These are phyloP conservation scores for Penicillium sp. DNA, from an alignment of 2,329 filamentous ascomycete genomes.

Conservation along the genomic window DNA sequence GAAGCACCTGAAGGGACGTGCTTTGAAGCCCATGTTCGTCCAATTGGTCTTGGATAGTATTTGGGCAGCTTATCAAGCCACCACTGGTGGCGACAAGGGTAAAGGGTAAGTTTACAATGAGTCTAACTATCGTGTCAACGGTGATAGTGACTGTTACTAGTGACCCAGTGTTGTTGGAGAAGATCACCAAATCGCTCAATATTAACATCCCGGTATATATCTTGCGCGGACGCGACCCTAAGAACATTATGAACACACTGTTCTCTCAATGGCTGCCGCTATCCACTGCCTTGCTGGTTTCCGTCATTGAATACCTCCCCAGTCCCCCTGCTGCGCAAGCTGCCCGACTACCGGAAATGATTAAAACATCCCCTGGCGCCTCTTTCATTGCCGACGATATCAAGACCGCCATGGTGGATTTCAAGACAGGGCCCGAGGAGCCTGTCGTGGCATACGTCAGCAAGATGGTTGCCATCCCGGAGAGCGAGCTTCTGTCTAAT, in stretches of 20 bases:
- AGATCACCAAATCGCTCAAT: conserved; percentile 88
- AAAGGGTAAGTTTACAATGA: conserved; percentile 63
- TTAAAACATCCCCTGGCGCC: conserved; percentile 75
- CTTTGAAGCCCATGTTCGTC: conserved; percentile 95
- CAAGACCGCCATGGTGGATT: conserved; percentile 77
- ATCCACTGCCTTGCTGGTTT: conserved; percentile 88
- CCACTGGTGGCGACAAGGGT: conserved; percentile 74
- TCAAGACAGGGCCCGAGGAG: conserved; percentile 66
- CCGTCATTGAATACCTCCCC: conserved; percentile 87
- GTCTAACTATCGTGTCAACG: conserved; percentile 15
- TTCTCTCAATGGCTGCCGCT: conserved; percentile 89
- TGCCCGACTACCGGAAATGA: conserved; percentile 72
- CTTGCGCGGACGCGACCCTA: conserved; percentile 76
- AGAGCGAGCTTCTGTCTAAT: conserved; percentile 87
- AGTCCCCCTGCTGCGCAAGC: conserved; percentile 79
- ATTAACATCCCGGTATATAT: conserved; percentile 83
- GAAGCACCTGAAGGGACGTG: conserved; percentile 89
- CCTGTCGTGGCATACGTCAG: conserved; percentile 93
- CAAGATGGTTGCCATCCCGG: conserved; percentile 95
- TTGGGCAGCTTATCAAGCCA: conserved; percentile 93
- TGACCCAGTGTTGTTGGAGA: conserved; percentile 78
- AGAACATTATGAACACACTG: conserved; percentile 77
- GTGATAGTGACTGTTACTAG: conserved; percentile 44
- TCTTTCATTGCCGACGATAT: conserved; percentile 66
- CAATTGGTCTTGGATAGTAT: conserved; percentile 93